Base-by-base conservation (phyloP, 23 red algal genomes). In the Gracilaria gracilis region DNA sequence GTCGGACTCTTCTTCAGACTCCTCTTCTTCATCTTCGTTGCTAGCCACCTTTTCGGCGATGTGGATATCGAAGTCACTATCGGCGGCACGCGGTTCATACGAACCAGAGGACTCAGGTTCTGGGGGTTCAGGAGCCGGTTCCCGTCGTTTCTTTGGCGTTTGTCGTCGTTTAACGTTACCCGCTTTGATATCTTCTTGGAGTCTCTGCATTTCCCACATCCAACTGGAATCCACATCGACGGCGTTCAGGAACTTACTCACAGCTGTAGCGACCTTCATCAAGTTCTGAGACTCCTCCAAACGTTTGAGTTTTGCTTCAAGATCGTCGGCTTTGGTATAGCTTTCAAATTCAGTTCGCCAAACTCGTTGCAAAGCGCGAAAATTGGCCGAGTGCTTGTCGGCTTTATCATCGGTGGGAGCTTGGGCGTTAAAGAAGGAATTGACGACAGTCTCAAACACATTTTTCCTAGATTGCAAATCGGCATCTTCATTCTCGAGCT, bases 351-450 rank as follows among this genome's bases (percentile, higher is more conserved):
- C 87, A 34, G 35, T 57, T 47, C 87, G 67, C 87, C 87, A 90
- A 9, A 74, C 75, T 32, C 59, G 28, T 53, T 77, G 59, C 75
- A 90, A 67, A 51, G 79, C 74, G 35, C 64, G 48, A 66, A 90
- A 90, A 31, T 90, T 90, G 23, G 57, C 35, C 19, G 87, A 90
- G 47, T 90, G 87, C 62, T 90, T 90, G 62, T 90, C 87, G 20
- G n/a, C 17, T 24, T 64, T 69, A 31, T 80, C 71, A 69, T 90
- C 87, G 36, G 76, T 80, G 2, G 87, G 87, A 53, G 73, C 73
- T 12, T 54, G 51, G 35, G 58, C 27, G 25, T 40, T 67, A n/a
- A 90, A 90, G 87, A 80, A 81, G 20, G 54, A 80, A 64, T 66
- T 35, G 62, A 81, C 74, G 62, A 79, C 31, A 20, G 57, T 80